Evolutionary conservation across 495 filamentous ascomycete species (phyloP).

Genomic region (Diplogelasinospora grovesii): DNA sequence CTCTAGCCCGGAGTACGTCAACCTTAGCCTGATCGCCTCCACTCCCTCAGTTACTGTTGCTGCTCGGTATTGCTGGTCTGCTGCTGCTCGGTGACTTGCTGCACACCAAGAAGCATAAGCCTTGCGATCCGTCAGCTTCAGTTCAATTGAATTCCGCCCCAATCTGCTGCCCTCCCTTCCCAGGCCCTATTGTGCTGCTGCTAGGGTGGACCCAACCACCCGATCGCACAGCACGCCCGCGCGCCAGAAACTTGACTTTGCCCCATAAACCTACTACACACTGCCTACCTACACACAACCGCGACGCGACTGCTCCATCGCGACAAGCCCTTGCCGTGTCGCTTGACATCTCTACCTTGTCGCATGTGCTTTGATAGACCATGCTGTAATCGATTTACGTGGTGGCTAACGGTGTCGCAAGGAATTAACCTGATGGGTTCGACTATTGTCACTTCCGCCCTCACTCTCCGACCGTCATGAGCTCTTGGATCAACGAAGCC

Average conservation of each 20-base stretch:
- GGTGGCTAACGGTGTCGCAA: constrained; percentile 42
- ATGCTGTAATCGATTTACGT: constrained; percentile 24
- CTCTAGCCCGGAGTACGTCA: constrained; percentile 15
- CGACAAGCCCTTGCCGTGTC: constrained; percentile 38
- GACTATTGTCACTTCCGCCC: constrained; percentile 22
- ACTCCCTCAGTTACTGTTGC: constrained; percentile 11
- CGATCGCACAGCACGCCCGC: constrained; percentile 19
- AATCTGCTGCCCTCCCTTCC: constrained; percentile 10
- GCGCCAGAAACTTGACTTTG: constrained; percentile 25
- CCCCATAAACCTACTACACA: constrained; percentile 28
- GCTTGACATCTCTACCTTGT: constrained; percentile 33
- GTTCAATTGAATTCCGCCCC: not conserved
- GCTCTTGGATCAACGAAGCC: constrained; percentile 76
- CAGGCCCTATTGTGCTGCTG: not conserved
- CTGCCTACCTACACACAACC: constrained; percentile 26
- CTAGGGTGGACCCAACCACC: constrained; percentile 14
- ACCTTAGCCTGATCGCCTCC: constrained; percentile 25
- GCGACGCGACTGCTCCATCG: constrained; percentile 51
- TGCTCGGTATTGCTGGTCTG: constrained; percentile 7
- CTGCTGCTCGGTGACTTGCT: not conserved
- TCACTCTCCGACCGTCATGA: constrained; percentile 53
- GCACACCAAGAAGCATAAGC: constrained; percentile 1
- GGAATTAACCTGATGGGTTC: constrained; percentile 43
- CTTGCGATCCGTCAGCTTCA: constrained; percentile 1
- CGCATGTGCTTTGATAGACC: constrained; percentile 24